A percentile compares a stretch with the other conserved stretches of the same genome.
Conservation (phyloP, 148 eudicot species). For the Rhododendron simsii region DNA sequence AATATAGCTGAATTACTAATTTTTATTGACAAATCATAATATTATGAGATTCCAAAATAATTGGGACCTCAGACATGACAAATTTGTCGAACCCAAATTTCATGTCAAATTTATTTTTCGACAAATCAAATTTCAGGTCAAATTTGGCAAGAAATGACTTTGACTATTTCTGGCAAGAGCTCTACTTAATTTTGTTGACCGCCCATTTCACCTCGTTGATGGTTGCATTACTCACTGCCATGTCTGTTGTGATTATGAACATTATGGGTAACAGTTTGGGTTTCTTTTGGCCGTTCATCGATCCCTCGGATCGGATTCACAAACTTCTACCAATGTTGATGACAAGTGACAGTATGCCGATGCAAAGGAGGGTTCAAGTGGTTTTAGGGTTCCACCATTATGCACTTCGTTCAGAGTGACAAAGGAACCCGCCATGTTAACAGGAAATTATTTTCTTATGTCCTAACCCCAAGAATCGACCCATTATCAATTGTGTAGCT, state of each 20-base stretch:
- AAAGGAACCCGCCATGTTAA: not conserved
- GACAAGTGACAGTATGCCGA: not conserved
- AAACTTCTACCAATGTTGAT: not conserved
- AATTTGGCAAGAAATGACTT: no score
- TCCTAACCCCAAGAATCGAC: no score
- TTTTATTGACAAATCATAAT: no score
- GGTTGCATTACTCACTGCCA: constrained; percentile 61
- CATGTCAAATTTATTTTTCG: no score
- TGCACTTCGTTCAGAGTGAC: not conserved
- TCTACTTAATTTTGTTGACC: constrained; percentile 38
- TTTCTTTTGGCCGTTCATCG: constrained; percentile 54
- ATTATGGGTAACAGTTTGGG: constrained; percentile 70
- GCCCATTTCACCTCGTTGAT: constrained; percentile 58
- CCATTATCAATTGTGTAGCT: no score
- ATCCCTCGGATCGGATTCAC: constrained; percentile 39
- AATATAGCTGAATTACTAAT: no score
- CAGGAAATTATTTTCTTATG: no score
- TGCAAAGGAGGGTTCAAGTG: not conserved
- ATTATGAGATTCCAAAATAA: no score
- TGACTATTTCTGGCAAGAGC: no score
- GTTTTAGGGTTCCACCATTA: not conserved
- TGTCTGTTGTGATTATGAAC: constrained; percentile 64
- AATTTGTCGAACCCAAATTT: no score
- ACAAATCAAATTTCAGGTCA: no score
- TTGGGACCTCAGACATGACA: no score